Evolutionary conservation across 345 rosid genomes (phyloP).

Genomic region (Arabis alpina): DNA sequence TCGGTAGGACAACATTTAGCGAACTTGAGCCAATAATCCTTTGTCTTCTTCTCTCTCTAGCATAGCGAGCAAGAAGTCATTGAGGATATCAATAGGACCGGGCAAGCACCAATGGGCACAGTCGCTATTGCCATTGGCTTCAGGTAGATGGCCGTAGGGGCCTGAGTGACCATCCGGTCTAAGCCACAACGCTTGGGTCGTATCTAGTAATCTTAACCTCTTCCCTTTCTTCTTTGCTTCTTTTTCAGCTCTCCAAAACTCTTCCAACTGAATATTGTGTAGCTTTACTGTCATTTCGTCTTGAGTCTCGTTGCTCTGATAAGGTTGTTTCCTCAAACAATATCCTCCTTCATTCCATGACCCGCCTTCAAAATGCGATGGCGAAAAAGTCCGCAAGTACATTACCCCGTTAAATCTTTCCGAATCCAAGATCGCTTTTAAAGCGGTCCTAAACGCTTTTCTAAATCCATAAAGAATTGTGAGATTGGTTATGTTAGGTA

Average conservation of each 20-base stretch:
- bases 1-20: constrained; percentile 37
- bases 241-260: constrained; percentile 58
- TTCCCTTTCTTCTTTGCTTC: constrained; percentile 59
- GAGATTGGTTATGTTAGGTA: constrained; percentile 58
- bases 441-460: constrained; percentile 71
- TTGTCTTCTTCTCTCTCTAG: constrained; percentile 75
- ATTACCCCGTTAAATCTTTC: constrained; percentile 62
- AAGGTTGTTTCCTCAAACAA: constrained; percentile 65
- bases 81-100: constrained; percentile 82
- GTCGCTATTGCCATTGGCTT: constrained; percentile 75
- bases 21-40: constrained; percentile 41
- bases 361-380: constrained; percentile 81
- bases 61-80: constrained; percentile 80
- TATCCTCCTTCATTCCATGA: constrained; percentile 82
- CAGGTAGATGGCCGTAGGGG: constrained; percentile 62
- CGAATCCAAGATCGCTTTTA: constrained; percentile 57
- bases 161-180: constrained; percentile 91
- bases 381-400: constrained; percentile 68
- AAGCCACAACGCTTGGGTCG: constrained; percentile 59
- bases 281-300: constrained; percentile 57
- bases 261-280: constrained; percentile 75
- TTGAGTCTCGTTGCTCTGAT: constrained; percentile 56
- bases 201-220: constrained; percentile 65
- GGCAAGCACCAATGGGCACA: constrained; percentile 97
- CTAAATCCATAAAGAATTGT: constrained; percentile 64